phyloP scores from a whole-genome alignment of 345 rosid genomes.

The Eucalyptus viminalis region DNA sequence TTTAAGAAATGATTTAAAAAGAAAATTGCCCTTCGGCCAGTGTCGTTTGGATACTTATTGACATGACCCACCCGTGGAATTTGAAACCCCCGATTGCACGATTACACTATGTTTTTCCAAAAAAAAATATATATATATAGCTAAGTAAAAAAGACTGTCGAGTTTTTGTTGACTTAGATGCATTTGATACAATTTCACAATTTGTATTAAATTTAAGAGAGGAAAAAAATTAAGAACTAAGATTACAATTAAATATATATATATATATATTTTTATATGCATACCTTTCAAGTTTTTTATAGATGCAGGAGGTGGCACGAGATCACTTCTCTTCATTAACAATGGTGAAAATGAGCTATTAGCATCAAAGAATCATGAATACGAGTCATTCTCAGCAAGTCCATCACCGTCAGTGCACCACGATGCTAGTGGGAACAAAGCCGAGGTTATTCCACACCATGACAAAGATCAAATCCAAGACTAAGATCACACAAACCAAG shows the following conservation, averaged over 20 bases:
- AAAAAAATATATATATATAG: background rate
- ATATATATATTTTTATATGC: background rate
- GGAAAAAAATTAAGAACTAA: background rate
- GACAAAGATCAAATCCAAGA: background rate
- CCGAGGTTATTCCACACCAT: background rate
- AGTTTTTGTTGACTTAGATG: background rate
- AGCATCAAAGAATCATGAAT: background rate
- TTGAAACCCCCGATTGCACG: background rate
- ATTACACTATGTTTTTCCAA: background rate
- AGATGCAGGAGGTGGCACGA: background rate
- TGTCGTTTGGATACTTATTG: background rate
- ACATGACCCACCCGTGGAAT: background rate
- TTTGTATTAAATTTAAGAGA: background rate
- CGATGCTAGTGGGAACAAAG: background rate
- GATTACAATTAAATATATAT: background rate
- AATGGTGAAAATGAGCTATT: background rate
- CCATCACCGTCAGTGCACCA: background rate
- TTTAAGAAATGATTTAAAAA: no score
- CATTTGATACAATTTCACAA: background rate
- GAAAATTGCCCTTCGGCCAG: background rate
- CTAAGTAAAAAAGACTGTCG: background rate
- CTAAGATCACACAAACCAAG: background rate
- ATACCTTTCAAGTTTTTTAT: background rate
- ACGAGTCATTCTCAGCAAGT: background rate
- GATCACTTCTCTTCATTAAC: background rate